Percentiles rank a stretch among this genome's conserved stretches.
These are phyloP conservation scores for Barnettozyma populi DNA, from an alignment of 805 yeast species.

Conservation along the genomic window DNA sequence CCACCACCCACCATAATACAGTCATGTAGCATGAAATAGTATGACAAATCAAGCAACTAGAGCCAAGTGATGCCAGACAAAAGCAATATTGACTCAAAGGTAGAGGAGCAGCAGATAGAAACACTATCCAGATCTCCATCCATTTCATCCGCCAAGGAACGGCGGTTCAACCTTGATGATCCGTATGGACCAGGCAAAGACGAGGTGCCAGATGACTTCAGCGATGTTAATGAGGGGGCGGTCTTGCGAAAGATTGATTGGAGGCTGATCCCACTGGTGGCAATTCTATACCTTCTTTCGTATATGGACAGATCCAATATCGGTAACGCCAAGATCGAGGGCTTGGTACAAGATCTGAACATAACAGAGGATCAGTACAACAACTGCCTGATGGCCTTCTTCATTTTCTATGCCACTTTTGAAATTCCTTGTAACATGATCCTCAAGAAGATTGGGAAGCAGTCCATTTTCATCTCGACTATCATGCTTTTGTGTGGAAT, in stretches of 20 bases:
- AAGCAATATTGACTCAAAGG: too few relatives aligned
- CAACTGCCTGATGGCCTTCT: conserved; percentile 39
- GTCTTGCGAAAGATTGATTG: conserved; percentile 37
- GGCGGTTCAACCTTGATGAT: too few relatives aligned
- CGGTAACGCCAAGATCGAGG: conserved; percentile 51
- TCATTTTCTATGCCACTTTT: conserved; percentile 35
- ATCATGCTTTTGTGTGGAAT: conserved; percentile 41
- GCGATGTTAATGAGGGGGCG: conserved; percentile 19
- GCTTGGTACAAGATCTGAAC: conserved; percentile 34
- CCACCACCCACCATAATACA: too few relatives aligned
- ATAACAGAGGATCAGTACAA: conserved; percentile 33
- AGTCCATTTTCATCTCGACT: conserved; percentile 40
- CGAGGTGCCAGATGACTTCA: conserved; percentile 8
- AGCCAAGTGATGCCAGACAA: too few relatives aligned
- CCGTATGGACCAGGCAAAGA: too few relatives aligned
- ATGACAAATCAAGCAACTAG: too few relatives aligned
- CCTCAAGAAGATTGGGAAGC: conserved; percentile 25
- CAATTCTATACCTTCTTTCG: conserved; percentile 37
- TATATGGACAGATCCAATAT: conserved; percentile 49
- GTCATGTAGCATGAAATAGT: too few relatives aligned
- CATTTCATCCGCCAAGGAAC: too few relatives aligned
- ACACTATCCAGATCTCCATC: too few relatives aligned
- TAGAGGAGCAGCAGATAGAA: too few relatives aligned
- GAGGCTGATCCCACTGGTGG: conserved; percentile 35
- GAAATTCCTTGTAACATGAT: conserved; percentile 30